Evolutionary conservation across 148 eudicot species (phyloP), one percentile per base, ranked within the genome.

Genomic region (Fagopyrum homotropicum): DNA sequence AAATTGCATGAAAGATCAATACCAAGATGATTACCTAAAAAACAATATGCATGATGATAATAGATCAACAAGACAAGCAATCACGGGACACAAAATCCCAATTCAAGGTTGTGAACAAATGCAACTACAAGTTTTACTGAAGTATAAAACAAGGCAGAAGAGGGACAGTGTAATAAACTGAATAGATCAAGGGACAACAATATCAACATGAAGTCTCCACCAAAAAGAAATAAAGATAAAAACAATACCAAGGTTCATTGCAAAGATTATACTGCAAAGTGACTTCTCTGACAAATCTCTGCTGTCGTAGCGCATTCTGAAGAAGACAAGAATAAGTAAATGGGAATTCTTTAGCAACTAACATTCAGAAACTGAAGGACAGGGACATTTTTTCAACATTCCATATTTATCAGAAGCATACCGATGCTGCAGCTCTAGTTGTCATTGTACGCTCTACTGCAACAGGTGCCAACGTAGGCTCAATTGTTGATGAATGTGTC

Each of bases 401-500:
- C 30, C 29, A 60, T 50, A 29, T 35, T 74, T 14, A 35, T 45
- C 51, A 15, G 26, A 40, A 12, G 71, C 45, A 54, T 94, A 94
- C 98, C 87, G 93, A 95, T 80, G 98, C 98, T 73, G 98, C 98
- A 74, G 98, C 98, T 75, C 98, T 79, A 55, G 98, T 95, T 9
- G 97, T 95, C 98, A 92, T 95, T 72, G 97, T 92, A 69, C 96
- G 93, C 83, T 95, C 98, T 77, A 90, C 97, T 56, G 91, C 93
- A 75, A 95, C 97, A 29, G 99, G 99, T 73, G 97, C 99, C 81
- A 95, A 85, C 73, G 99, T 95, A 79, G 99, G 97, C 89, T 95
- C 99, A 80, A 95, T 84, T 14, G 96, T 88, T 74, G 99, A 95
- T 59, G 99, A 87, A 79, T 95, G 94, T 15, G 93, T 85, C 72